Evolutionary conservation across 805 yeast species (phyloP), one percentile per base, ranked within the genome.

Genomic region (Cyberlindnera saturnus): DNA sequence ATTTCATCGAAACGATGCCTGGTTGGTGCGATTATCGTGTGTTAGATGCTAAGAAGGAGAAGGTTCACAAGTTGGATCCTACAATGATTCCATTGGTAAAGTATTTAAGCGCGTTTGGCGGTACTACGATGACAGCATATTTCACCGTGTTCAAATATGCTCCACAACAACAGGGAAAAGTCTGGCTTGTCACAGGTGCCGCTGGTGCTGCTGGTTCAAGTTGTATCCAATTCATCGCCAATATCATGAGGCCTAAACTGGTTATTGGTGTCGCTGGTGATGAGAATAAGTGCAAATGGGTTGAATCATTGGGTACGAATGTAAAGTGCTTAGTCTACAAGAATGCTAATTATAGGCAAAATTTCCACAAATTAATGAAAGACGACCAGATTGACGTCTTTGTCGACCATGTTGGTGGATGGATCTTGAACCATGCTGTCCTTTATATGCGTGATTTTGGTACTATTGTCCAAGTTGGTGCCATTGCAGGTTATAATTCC

Each of bases 181-280:
- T 70, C 6, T 65, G 75, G 46, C 60, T 79, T 35, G 65, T 81
- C 30, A 72, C 81, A 15, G 86, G 83, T 41, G 86, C 86, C 11
- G 72, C 81, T 8, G 86, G 86, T 46, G 84, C 84, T n/a, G 81
- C 80, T 13, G 86, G 86, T 13, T 70, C 77, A 20, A 61, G 69
- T 41, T 76, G 67, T 36, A 75, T 78, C 19, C 85, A 80, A 56
- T 53, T 81, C 6, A 80, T 84, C 36, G 64, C 75, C 47, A 64
- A 72, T 37, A 60, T 75, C 7, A 65, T 73, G 52, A 72, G 73
- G 26, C 81, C 81, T 17, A 59, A 67, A 28, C 71, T 67, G 47
- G 80, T 81, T 13, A 69, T 79, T 55, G 86, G 81, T 30, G 70
- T 79, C 47, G 75, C 84, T 14, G 83, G 85, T 41, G 73, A 79